Evolutionary conservation across 1,284 basidiomycete genomes (phyloP).

Genomic region (Apiotrichum montevideense): DNA sequence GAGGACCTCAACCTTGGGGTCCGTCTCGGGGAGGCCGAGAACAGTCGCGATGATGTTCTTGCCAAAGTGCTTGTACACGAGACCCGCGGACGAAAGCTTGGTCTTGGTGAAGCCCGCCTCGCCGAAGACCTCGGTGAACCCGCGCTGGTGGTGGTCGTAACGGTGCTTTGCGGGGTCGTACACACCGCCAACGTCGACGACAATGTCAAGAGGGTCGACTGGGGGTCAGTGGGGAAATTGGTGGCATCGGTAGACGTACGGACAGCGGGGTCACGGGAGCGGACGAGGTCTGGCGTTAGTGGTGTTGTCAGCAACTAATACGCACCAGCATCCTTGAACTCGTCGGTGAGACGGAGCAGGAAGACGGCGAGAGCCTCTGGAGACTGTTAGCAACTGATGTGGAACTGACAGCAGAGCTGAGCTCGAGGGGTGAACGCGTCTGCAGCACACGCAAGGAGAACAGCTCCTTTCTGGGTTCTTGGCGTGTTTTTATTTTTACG

Average conservation of each 20-base stretch:
- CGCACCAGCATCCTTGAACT: slow-evolving; percentile 69
- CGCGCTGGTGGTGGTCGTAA: slow-evolving; percentile 96
- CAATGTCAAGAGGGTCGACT: slow-evolving; percentile 80
- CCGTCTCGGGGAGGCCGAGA: slow-evolving; percentile 53
- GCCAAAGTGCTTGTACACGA: slow-evolving; percentile 98
- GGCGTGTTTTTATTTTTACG: too few relatives aligned
- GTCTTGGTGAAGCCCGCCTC: slow-evolving; percentile 58
- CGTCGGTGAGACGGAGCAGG: slow-evolving; percentile 70
- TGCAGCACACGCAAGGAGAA: too few relatives aligned
- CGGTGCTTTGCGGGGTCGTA: slow-evolving; percentile 73
- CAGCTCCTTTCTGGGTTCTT: too few relatives aligned
- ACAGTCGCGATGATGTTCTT: slow-evolving; percentile 72
- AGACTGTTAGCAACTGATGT: too few relatives aligned
- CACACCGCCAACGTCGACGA: slow-evolving; percentile 94
- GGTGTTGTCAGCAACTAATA: neutral
- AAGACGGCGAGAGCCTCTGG: slow-evolving; percentile 51
- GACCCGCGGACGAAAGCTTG: slow-evolving; percentile 86
- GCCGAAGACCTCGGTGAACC: slow-evolving; percentile 85
- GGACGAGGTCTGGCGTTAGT: slow-evolving; percentile 58
- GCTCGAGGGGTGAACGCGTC: too few relatives aligned
- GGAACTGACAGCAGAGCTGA: too few relatives aligned
- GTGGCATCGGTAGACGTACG: slow-evolving; percentile 31
- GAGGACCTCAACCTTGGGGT: slow-evolving; percentile 63
- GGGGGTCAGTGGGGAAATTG: neutral
- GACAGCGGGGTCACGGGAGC: slow-evolving; percentile 71